Evolutionary conservation across 1,139 yeast genomes (phyloP).

Genomic region (Taphrina sp.): DNA sequence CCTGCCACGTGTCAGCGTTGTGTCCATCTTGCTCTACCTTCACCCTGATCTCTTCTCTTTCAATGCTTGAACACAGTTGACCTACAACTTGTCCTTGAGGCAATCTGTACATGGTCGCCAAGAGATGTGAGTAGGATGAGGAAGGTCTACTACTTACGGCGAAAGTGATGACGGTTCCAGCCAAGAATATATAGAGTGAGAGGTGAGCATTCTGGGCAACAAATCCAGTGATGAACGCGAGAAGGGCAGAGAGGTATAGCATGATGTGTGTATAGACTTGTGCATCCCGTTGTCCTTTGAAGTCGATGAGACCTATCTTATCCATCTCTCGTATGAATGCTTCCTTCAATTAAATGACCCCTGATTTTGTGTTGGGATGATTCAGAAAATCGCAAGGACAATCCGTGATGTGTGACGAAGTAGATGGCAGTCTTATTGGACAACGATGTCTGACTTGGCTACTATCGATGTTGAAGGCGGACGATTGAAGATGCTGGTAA

Average conservation of each 20-base stretch:
- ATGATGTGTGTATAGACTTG: slow-evolving; percentile 4
- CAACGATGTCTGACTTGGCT: too few relatives aligned
- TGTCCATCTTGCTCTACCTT: neutral
- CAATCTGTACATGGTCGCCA: too few relatives aligned
- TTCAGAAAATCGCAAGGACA: too few relatives aligned
- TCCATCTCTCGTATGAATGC: slow-evolving; percentile 25
- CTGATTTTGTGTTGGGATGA: too few relatives aligned
- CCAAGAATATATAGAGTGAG: slow-evolving; percentile 15
- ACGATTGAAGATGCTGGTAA: too few relatives aligned
- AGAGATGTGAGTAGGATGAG: neutral
- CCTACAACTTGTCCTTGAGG: too few relatives aligned
- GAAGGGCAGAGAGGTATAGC: slow-evolving; percentile 21
- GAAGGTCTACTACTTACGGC: slow-evolving; percentile 4
- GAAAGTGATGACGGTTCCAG: slow-evolving; percentile 13
- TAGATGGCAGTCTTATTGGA: too few relatives aligned
- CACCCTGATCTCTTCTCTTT: too few relatives aligned
- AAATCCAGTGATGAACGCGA: neutral
- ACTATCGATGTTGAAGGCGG: too few relatives aligned
- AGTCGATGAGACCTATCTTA: slow-evolving; percentile 25
- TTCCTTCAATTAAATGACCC: too few relatives aligned
- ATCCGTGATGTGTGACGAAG: too few relatives aligned
- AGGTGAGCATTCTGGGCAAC: slow-evolving; percentile 17
- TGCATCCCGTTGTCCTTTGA: slow-evolving; percentile 16
- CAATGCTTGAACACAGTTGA: too few relatives aligned
- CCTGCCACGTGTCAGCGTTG: slow-evolving; percentile 5